A percentile compares a stretch with the other conserved stretches of the same genome.
These are phyloP conservation scores for Clavispora fructus DNA, from an alignment of 805 yeast species.

Conservation along the genomic window DNA sequence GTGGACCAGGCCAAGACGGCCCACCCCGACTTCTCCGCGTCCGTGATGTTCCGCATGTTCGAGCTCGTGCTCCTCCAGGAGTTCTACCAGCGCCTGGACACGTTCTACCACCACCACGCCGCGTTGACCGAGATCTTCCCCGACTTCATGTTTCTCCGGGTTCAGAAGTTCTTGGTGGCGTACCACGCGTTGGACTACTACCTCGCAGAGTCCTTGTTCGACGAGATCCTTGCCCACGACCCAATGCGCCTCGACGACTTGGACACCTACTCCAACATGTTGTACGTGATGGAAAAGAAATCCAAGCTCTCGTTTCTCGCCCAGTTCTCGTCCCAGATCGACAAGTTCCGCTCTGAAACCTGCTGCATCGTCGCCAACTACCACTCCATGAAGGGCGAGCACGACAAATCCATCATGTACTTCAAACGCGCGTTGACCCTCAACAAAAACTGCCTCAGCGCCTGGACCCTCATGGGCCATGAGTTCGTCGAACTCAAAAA, in stretches of 20 bases:
- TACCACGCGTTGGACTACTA: constrained; percentile 83
- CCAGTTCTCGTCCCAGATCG: constrained; percentile 75
- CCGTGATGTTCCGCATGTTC: constrained; percentile 47
- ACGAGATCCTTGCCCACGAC: constrained; percentile 63
- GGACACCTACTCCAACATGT: constrained; percentile 90
- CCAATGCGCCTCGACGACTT: constrained; percentile 87
- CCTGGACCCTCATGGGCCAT: constrained; percentile 99
- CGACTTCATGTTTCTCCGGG: constrained; percentile 61
- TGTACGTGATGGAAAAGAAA: constrained; percentile 87
- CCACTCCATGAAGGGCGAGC: constrained; percentile 86
- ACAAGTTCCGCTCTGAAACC: constrained; percentile 87
- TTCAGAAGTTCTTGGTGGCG: constrained; percentile 76
- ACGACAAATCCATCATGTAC: constrained; percentile 90
- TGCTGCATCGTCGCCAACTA: constrained; percentile 93
- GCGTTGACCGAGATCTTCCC: constrained; percentile 58
- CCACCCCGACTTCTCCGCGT: constrained; percentile 25
- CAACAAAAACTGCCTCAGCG: constrained; percentile 74
- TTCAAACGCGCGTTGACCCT: constrained; percentile 84
- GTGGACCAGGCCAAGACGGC: constrained; percentile 34
- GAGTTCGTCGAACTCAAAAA: constrained; percentile 95
- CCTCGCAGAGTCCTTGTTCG: constrained; percentile 75
- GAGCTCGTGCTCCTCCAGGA: constrained; percentile 69
- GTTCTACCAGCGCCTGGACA: constrained; percentile 62
- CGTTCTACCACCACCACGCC: constrained; percentile 46
- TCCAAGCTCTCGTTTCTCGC: constrained; percentile 83